Evolutionary conservation across 2,329 filamentous ascomycete genomes (phyloP), one percentile per base, ranked within the genome.

Genomic region (Lachnellula subtilissima): DNA sequence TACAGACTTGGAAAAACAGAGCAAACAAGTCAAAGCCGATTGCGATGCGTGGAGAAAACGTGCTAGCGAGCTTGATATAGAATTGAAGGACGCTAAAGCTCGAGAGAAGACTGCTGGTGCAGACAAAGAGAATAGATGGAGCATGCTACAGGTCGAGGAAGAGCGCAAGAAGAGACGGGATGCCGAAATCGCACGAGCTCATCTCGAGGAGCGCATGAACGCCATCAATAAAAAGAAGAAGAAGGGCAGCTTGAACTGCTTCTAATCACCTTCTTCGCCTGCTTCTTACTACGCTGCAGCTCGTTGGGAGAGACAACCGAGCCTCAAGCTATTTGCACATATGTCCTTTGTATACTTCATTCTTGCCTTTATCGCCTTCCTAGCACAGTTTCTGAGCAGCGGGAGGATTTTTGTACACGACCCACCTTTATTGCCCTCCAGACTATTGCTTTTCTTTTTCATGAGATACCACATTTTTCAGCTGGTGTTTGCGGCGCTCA

Each of bases 241-340:
- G 83, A 96, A 96, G 82, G 85, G 88, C 68, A 92, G 88, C 64
- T 81, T 99, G 74, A 97, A 97, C 78, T 99, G 94, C 82, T 99
- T 99, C 60, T 71, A 69, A 61, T 25, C 25, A 19, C 46, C 25
- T 40, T 19, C 49, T 47, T 42, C 48, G 8, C 22, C 19, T 42
- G 48, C 57, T 45, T 53, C 32, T 39, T 15, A 17, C 14, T 23
- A 22, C 50, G 40, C 43, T 37, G 37, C 39, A 23, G 43, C 43
- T 54, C 37, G 55, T 50, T 15, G 14, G 35, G 39, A 37, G 52
- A 50, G 54, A 40, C 15, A 40, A n/a, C 25, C 32, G 7, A 6
- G 40, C 43, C 48, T 15, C 25, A 4, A 48, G 50, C 50, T 58
- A 19, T 37, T 35, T 47, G 46, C 35, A 57, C 55, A 55, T 52